Evolutionary conservation across 2,329 filamentous ascomycete genomes (phyloP), one percentile per base, ranked within the genome.

Genomic region (Ascochyta pisi): DNA sequence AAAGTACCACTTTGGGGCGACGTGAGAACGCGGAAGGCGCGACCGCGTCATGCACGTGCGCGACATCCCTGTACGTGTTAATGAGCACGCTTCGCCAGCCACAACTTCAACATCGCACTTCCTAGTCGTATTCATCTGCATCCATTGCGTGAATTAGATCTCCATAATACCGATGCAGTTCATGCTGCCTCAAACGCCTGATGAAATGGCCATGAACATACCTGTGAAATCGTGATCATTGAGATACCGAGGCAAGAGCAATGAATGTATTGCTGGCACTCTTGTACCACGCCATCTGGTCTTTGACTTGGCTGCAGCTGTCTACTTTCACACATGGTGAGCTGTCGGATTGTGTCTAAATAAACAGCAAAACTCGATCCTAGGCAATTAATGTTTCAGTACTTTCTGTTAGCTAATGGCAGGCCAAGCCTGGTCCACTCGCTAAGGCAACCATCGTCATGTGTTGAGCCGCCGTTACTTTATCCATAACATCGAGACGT

Each of bases 21-120:
- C 63, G 64, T 62, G 63, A 67, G 66, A 62, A 63, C 64, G 61
- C 65, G 63, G 64, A 34, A 68, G 63, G 64, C 68, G 68, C 70
- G 69, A 63, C 51, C 45, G 49, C 50, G 53, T 51, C 53, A 50
- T 55, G 52, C 47, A 47, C 53, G 47, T 56, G 55, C 68, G 67
- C 68, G 65, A 70, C 64, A 56, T 44, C 66, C 68, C 57, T 63
- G 68, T 53, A 59, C 58, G 61, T 55, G 52, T 60, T 61, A 63
- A 64, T 67, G 58, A 57, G 57, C 50, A 46, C 37, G 23, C 39
- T 22, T 16, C 55, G 33, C 58, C 49, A 56, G 39, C 58, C 51
- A 50, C 43, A 48, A 23, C 10, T 7, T n/a, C 38, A 10, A 16
- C 31, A 29, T 7, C 29, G 29, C 10, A 22, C 37, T 9, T 12